Evolutionary conservation across 139 green algal species (phyloP).

Genomic region (Edaphochlamys debaryana): DNA sequence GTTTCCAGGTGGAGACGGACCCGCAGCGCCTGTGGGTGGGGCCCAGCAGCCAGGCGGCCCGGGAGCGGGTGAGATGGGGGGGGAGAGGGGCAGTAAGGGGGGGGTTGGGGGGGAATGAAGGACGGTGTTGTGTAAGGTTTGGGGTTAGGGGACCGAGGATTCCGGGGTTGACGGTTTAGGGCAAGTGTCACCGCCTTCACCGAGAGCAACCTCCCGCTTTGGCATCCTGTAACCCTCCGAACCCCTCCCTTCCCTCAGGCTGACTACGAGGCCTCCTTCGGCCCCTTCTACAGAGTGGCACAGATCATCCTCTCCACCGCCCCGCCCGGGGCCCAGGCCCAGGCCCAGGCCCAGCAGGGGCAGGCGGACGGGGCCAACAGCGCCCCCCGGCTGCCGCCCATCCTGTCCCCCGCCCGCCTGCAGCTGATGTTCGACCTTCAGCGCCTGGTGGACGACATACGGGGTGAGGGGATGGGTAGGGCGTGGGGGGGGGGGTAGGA

Average conservation of each 20-base stretch:
- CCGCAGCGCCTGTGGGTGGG: constrained; percentile 85
- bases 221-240: too few relatives aligned
- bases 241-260: constrained; percentile 54
- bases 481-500: background rate
- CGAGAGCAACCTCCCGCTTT: too few relatives aligned
- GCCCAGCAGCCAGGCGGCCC: constrained; percentile 66
- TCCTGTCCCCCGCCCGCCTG: constrained; percentile 68
- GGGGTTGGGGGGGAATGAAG: background rate
- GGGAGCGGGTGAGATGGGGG: constrained; percentile 44
- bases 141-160: too few relatives aligned
- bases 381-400: constrained; percentile 78
- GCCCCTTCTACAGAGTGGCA: constrained; percentile 90
- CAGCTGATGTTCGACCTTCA: constrained; percentile 88
- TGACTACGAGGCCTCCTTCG: constrained; percentile 86
- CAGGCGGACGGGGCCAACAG: background rate
- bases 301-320: constrained; percentile 69
- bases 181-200: too few relatives aligned
- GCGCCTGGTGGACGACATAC: constrained; percentile 64
- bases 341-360: background rate
- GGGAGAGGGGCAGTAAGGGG: background rate
- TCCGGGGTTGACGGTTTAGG: too few relatives aligned
- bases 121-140: too few relatives aligned
- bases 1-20: constrained; percentile 61
- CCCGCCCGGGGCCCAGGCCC: background rate
- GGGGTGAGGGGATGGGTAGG: constrained; percentile 34